These are phyloP conservation scores for Colletotrichum lindemuthianum DNA, from an alignment of 2,329 filamentous ascomycete species.

Conservation along the genomic window DNA sequence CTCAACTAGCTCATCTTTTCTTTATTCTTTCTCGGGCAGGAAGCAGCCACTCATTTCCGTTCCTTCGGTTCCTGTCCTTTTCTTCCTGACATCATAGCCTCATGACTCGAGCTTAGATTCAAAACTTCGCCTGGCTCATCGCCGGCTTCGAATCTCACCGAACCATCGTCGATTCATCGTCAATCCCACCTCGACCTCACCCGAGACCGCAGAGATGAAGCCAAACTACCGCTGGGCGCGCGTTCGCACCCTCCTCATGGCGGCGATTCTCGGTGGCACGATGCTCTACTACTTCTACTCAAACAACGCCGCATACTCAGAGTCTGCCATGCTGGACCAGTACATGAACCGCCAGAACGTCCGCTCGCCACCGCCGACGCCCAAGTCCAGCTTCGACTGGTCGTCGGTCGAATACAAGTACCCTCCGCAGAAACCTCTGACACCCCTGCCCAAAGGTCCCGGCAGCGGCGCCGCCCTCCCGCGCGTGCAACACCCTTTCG, in stretches of 20 bases:
- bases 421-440: constrained; percentile 38
- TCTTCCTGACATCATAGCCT: background rate
- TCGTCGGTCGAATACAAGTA: constrained; percentile 42
- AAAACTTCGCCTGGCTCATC: background rate
- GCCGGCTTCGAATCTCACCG: background rate
- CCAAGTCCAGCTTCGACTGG: constrained; percentile 51
- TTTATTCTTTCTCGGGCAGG: background rate
- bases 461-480: constrained; percentile 40
- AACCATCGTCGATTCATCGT: background rate
- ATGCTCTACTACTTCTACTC: constrained; percentile 24
- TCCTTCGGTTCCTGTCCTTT: background rate
- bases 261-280: background rate
- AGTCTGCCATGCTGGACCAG: constrained; percentile 39
- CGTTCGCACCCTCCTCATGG: constrained; percentile 19
- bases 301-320: constrained; percentile 7
- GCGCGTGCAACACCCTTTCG: constrained; percentile 49
- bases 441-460: constrained; percentile 40
- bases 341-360: constrained; percentile 45
- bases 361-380: constrained; percentile 10
- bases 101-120: constrained; percentile 1
- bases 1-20: no score
- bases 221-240: constrained; percentile 25
- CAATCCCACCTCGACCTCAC: background rate
- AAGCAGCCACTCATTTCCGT: background rate
- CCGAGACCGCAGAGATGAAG: background rate